Conservation (phyloP, 352 stramenopile genomes). For the Pythium vanterpoolii region DNA sequence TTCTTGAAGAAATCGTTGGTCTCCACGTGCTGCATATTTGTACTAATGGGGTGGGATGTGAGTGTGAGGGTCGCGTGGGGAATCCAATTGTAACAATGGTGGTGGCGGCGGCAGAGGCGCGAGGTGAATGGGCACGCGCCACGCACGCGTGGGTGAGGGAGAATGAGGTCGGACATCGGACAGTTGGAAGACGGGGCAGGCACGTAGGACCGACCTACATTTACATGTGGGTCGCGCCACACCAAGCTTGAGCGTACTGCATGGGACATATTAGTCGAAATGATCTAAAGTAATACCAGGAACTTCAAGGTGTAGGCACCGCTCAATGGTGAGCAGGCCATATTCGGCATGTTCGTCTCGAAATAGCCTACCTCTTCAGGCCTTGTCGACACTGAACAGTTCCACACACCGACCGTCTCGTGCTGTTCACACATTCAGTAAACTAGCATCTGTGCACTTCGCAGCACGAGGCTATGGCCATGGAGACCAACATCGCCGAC, state of each 20-base stretch:
- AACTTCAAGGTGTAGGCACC: not conserved
- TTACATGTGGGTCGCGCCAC: constrained; percentile 1
- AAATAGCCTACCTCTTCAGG: not conserved
- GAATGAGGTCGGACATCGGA: constrained; percentile 20
- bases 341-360: no score
- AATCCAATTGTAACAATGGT: constrained; percentile 7
- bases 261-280: not conserved
- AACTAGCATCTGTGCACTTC: not conserved
- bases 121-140: not conserved
- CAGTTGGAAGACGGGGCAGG: not conserved
- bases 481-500: not conserved
- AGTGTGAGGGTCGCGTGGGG: not conserved
- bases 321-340: not conserved
- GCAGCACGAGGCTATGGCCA: not conserved
- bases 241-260: not conserved
- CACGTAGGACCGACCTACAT: constrained; percentile 1
- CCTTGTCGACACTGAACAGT: not conserved
- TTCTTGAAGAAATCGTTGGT: constrained; percentile 24
- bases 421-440: not conserved
- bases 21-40: constrained; percentile 14
- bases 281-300: not conserved
- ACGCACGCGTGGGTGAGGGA: constrained; percentile 8
- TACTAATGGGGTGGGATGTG: not conserved
- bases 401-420: no score
- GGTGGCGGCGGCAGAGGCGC: not conserved